phyloP scores from a whole-genome alignment of 345 rosid species.

The Citrus maxima region DNA sequence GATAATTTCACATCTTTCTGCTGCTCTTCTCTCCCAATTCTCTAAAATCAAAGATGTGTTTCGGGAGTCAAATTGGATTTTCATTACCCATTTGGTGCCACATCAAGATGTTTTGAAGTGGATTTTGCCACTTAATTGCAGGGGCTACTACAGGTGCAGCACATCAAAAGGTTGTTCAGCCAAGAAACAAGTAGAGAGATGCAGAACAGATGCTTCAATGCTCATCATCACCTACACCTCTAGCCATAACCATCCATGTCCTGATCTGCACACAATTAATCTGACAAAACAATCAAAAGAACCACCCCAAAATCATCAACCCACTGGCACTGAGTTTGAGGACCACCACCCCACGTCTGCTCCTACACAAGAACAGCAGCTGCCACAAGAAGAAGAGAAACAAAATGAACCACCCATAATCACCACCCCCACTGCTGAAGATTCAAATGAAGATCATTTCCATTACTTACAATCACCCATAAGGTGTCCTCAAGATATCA shows the following conservation, averaged over 20 bases:
- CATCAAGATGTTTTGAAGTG: not conserved
- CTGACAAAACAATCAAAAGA: constrained; percentile 15
- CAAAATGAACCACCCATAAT: constrained; percentile 11
- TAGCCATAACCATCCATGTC: constrained; percentile 60
- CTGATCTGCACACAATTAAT: constrained; percentile 21
- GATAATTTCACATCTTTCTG: not conserved
- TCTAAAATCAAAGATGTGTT: not conserved
- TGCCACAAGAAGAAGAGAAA: constrained; percentile 11
- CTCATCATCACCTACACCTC: constrained; percentile 67
- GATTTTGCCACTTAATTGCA: constrained; percentile 13
- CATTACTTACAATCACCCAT: constrained; percentile 42
- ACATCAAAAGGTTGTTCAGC: constrained; percentile 75
- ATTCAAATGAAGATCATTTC: constrained; percentile 30
- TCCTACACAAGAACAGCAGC: constrained; percentile 16
- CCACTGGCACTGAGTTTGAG: not conserved
- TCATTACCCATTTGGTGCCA: not conserved
- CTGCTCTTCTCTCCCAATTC: not conserved
- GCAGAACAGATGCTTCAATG: constrained; percentile 63
- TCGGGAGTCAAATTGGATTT: not conserved
- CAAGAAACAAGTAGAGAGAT: constrained; percentile 68
- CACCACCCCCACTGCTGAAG: constrained; percentile 18
- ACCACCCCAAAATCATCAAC: constrained; percentile 7
- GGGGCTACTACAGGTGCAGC: constrained; percentile 77
- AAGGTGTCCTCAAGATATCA: constrained; percentile 27
- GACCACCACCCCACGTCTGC: constrained; percentile 10